A percentile compares a stretch with the other conserved stretches of the same genome.
Evolutionary conservation across 2,329 filamentous ascomycete genomes (phyloP).

Genomic region (Lachnellula hyalina): DNA sequence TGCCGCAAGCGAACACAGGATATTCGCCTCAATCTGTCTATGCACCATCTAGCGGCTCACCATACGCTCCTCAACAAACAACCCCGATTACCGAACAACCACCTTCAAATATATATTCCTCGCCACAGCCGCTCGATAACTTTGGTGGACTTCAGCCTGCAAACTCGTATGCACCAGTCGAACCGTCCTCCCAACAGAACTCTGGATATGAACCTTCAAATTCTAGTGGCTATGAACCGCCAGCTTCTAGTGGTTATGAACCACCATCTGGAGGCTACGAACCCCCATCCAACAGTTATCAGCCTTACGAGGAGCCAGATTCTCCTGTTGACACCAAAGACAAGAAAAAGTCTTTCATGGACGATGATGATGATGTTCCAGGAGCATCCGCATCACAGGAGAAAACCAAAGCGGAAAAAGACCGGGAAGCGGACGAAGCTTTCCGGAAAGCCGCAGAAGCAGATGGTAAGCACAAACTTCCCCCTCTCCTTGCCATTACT

Average conservation of each 20-base stretch:
- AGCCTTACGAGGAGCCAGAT: slow-evolving; percentile 38
- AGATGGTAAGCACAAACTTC: slow-evolving; percentile 48
- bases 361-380: slow-evolving; percentile 68
- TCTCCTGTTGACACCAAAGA: slow-evolving; percentile 44
- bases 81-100: slow-evolving; percentile 17
- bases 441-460: slow-evolving; percentile 79
- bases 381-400: slow-evolving; percentile 37
- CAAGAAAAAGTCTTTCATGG: slow-evolving; percentile 75
- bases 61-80: slow-evolving; percentile 13
- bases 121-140: slow-evolving; percentile 19
- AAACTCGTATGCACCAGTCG: slow-evolving; percentile 12
- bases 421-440: slow-evolving; percentile 77
- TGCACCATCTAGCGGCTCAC: slow-evolving; percentile 15
- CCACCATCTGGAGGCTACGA: slow-evolving; percentile 46
- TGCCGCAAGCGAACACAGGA: slow-evolving; percentile 15
- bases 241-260: slow-evolving; percentile 23
- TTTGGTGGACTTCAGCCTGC: slow-evolving; percentile 15
- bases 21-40: slow-evolving; percentile 19
- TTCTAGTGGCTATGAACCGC: slow-evolving; percentile 23
- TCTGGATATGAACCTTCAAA: slow-evolving; percentile 20
- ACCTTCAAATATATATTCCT: slow-evolving; percentile 16
- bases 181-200: slow-evolving; percentile 36
- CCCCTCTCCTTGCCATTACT: slow-evolving; percentile 14
- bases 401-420: slow-evolving; percentile 62
- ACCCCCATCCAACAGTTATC: slow-evolving; percentile 54